Evolutionary conservation across 768 basidiomycete genomes (phyloP).

Genomic region (Saitozyma podzolica): DNA sequence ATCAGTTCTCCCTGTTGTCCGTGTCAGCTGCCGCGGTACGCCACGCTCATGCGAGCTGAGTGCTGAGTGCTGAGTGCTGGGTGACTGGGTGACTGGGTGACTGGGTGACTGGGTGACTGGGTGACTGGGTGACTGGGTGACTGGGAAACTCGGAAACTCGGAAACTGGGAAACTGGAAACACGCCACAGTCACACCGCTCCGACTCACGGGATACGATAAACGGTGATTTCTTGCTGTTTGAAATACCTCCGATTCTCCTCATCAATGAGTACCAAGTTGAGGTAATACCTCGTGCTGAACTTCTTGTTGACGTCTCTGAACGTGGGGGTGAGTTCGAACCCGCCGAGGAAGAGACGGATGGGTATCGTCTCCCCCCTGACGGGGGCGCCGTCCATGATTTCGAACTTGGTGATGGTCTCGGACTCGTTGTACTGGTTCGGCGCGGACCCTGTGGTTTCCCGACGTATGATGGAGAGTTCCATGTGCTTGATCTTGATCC

Average conservation of each 20-base stretch:
- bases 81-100: too few relatives aligned
- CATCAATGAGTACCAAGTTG: slow-evolving; percentile 94
- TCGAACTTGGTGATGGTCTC: slow-evolving; percentile 99
- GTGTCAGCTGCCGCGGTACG: too few relatives aligned
- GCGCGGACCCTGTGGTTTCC: slow-evolving; percentile 93
- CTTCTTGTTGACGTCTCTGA: slow-evolving; percentile 99
- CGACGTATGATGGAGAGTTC: slow-evolving; percentile 95
- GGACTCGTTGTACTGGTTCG: slow-evolving; percentile 99
- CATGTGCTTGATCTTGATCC: slow-evolving; percentile 99
- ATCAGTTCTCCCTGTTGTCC: too few relatives aligned
- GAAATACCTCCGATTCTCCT: slow-evolving; percentile 96
- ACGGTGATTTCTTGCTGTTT: slow-evolving; percentile 96
- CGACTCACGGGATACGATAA: slow-evolving; percentile 71
- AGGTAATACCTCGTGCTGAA: slow-evolving; percentile 96
- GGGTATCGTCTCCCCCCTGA: slow-evolving; percentile 97
- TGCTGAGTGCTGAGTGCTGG: too few relatives aligned
- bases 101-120: too few relatives aligned
- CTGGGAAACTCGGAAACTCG: too few relatives aligned
- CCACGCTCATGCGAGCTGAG: too few relatives aligned
- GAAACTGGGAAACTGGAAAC: too few relatives aligned
- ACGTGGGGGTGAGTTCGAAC: slow-evolving; percentile 97
- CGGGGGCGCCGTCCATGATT: slow-evolving; percentile 98
- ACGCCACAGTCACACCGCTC: too few relatives aligned
- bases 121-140: too few relatives aligned
- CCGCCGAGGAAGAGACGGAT: slow-evolving; percentile 97